Conservation (phyloP, 257 asterid species). For the Eustoma russellianum region DNA sequence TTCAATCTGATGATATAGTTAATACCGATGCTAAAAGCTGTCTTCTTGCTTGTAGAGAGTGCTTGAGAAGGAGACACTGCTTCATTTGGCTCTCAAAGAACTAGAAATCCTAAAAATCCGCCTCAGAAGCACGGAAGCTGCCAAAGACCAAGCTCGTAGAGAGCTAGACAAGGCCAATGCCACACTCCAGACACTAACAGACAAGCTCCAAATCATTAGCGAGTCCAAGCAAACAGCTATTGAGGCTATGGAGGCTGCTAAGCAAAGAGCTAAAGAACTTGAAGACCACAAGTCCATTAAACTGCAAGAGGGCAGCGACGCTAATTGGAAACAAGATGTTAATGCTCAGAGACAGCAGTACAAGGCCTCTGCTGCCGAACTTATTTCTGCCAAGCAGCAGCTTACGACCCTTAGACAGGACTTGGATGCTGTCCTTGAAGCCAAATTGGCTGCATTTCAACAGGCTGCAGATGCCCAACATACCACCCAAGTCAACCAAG, state of each 20-base stretch:
- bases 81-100: slow-evolving; percentile 51
- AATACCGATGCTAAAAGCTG: too few relatives aligned
- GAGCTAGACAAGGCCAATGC: slow-evolving; percentile 56
- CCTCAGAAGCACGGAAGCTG: slow-evolving; percentile 35
- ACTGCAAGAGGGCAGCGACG: slow-evolving; percentile 28
- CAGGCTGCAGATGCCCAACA: slow-evolving; percentile 56
- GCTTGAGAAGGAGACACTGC: slow-evolving; percentile 70
- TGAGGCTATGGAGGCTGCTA: slow-evolving; percentile 41
- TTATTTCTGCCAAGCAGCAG: slow-evolving; percentile 41
- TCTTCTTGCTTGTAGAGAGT: slow-evolving; percentile 38
- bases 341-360: slow-evolving; percentile 47
- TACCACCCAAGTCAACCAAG: slow-evolving; percentile 20
- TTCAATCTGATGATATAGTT: too few relatives aligned
- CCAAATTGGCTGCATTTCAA: slow-evolving; percentile 37
- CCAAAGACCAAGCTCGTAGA: slow-evolving; percentile 45
- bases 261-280: slow-evolving; percentile 34
- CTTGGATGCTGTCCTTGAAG: slow-evolving; percentile 37
- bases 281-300: slow-evolving; percentile 32
- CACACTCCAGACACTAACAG: slow-evolving; percentile 53
- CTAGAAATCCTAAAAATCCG: slow-evolving; percentile 42
- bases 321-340: slow-evolving; percentile 39
- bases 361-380: slow-evolving; percentile 46
- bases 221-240: slow-evolving; percentile 60
- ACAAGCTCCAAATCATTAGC: slow-evolving; percentile 49
- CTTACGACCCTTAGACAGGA: slow-evolving; percentile 47